phyloP scores from a whole-genome alignment of 2,329 filamentous ascomycete species.

The Fusarium nodosum region DNA sequence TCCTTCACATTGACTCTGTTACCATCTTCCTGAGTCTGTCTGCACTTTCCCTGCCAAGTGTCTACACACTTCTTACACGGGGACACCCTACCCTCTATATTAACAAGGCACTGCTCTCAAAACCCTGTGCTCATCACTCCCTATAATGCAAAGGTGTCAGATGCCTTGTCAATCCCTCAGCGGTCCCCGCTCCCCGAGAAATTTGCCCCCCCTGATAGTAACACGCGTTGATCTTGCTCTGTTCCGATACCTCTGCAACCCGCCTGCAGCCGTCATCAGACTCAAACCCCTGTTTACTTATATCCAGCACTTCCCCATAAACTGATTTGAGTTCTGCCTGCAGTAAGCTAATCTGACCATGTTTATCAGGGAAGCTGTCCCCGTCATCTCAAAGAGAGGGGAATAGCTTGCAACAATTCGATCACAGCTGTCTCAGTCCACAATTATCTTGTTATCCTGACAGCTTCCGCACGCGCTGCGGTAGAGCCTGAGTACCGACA shows the following conservation, averaged over 20 bases:
- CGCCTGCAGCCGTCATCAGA: slow-evolving; percentile 44
- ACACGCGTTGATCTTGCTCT: slow-evolving; percentile 44
- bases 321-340: slow-evolving; percentile 43
- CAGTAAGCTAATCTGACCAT: slow-evolving; percentile 47
- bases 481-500: slow-evolving; percentile 46
- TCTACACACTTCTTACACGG: slow-evolving; percentile 18
- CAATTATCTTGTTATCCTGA: slow-evolving; percentile 12
- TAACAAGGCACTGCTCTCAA: slow-evolving; percentile 6
- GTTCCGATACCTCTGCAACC: slow-evolving; percentile 38
- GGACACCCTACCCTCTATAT: slow-evolving; percentile 19
- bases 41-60: slow-evolving; percentile 17
- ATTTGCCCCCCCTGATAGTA: slow-evolving; percentile 38
- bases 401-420: slow-evolving; percentile 33
- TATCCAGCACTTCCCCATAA: slow-evolving; percentile 47
- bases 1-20: slow-evolving; percentile 19
- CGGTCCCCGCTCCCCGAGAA: slow-evolving; percentile 39
- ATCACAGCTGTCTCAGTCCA: slow-evolving; percentile 26
- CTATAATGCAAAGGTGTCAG: slow-evolving; percentile 35
- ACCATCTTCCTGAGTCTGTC: slow-evolving; percentile 13
- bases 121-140: slow-evolving; percentile 32
- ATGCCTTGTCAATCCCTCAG: slow-evolving; percentile 39
- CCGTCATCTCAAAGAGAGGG: slow-evolving; percentile 37
- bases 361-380: slow-evolving; percentile 43
- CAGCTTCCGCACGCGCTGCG: slow-evolving; percentile 12
- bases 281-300: slow-evolving; percentile 42